These are phyloP conservation scores for Salix viminalis DNA, from an alignment of 345 rosid species.

Conservation along the genomic window DNA sequence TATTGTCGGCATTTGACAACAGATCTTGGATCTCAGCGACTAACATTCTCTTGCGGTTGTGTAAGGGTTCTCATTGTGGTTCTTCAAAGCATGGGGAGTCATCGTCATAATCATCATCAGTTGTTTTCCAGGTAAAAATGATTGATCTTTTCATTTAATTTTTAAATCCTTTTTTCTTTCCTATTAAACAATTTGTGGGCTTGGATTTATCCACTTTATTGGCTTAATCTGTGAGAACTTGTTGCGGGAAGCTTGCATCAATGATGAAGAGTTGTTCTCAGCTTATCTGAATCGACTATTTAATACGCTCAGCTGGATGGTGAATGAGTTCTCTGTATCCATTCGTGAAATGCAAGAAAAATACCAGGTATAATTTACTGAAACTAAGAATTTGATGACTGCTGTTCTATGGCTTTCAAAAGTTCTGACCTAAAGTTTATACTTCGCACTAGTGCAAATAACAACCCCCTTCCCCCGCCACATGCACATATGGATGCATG, in stretches of 20 bases:
- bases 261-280: conserved; percentile 64
- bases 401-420: background rate
- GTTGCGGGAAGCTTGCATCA: conserved; percentile 71
- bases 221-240: conserved; percentile 44
- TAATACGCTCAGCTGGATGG: conserved; percentile 96
- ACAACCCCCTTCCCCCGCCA: background rate
- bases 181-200: conserved; percentile 5
- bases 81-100: conserved; percentile 80
- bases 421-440: background rate
- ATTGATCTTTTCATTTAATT: conserved; percentile 4
- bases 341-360: conserved; percentile 94
- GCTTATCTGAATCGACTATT: conserved; percentile 87
- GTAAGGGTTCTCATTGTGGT: conserved; percentile 78
- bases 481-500: too few species aligned
- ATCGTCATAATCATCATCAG: conserved; percentile 53
- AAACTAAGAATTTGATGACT: background rate
- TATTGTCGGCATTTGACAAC: conserved; percentile 88
- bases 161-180: background rate
- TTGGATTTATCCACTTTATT: conserved; percentile 11
- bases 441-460: background rate
- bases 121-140: conserved; percentile 69
- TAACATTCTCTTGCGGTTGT: conserved; percentile 79
- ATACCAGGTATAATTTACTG: conserved; percentile 51
- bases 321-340: conserved; percentile 94
- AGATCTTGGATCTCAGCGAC: conserved; percentile 94